Evolutionary conservation across 768 basidiomycete genomes (phyloP).

Genomic region (Atractiella rhizophila): DNA sequence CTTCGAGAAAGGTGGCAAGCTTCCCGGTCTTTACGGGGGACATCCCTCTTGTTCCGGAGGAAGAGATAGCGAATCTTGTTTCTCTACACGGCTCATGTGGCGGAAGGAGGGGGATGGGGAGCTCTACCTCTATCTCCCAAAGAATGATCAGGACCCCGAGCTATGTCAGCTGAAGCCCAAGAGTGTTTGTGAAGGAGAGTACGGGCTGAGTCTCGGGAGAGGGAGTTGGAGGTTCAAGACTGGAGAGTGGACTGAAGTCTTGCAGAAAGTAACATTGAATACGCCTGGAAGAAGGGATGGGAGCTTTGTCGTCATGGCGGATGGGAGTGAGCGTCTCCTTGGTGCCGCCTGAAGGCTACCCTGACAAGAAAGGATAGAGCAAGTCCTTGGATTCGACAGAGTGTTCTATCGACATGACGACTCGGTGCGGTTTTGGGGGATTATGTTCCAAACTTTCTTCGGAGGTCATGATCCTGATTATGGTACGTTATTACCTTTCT

Average conservation of each 20-base stretch:
- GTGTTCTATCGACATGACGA: no score
- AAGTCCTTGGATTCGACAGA: no score
- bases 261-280: slow-evolving; percentile 48
- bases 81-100: slow-evolving; percentile 17
- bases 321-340: no score
- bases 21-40: slow-evolving; percentile 15
- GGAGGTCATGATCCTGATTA: slow-evolving; percentile 1
- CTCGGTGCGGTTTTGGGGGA: neutral
- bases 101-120: slow-evolving; percentile 15
- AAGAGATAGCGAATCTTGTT: slow-evolving; percentile 12
- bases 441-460: slow-evolving; percentile 3
- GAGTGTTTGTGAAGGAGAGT: slow-evolving; percentile 14
- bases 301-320: no score
- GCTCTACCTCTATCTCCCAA: slow-evolving; percentile 17
- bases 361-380: no score
- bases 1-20: slow-evolving; percentile 18
- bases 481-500: no score
- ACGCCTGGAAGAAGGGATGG: slow-evolving; percentile 44
- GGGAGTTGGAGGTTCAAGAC: slow-evolving; percentile 39
- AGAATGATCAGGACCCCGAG: slow-evolving; percentile 12
- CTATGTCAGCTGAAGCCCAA: slow-evolving; percentile 11
- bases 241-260: slow-evolving; percentile 43
- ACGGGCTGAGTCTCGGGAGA: slow-evolving; percentile 36
- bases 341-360: no score
- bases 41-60: slow-evolving; percentile 15